Evolutionary conservation across 495 filamentous ascomycete species (phyloP).

Genomic region (Friedmanniomyces simplex): DNA sequence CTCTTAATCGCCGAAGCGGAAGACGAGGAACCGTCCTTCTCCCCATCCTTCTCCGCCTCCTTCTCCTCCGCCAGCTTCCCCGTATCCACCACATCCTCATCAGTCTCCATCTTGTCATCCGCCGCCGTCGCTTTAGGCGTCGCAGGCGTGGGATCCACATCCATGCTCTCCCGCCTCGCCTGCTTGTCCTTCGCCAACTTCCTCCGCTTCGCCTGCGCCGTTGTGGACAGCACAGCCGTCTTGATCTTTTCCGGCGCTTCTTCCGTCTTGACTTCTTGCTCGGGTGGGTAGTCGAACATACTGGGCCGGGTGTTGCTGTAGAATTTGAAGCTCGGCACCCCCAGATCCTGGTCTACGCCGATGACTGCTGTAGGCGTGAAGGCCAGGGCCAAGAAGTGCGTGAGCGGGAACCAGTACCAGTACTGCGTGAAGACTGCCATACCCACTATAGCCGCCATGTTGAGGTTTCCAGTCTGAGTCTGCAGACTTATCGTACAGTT

Average conservation of each 20-base stretch:
- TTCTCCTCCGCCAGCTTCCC: conserved; percentile 40
- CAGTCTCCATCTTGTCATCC: conserved; percentile 84
- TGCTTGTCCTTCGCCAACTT: conserved; percentile 48
- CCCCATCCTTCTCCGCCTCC: too few relatives aligned
- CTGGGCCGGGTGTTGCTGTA: conserved; percentile 88
- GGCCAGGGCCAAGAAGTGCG: conserved; percentile 89
- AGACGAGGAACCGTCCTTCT: conserved; percentile 36
- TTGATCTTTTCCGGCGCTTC: conserved; percentile 91
- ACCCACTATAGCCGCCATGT: conserved; percentile 94
- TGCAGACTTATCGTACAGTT: conserved; percentile 98
- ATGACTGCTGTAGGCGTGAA: conserved; percentile 93
- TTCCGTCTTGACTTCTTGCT: conserved; percentile 86
- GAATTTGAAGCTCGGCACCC: conserved; percentile 93
- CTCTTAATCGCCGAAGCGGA: conserved; percentile 39
- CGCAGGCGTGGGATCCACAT: conserved; percentile 63
- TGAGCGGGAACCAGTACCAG: conserved; percentile 99
- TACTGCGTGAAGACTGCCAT: conserved; percentile 99
- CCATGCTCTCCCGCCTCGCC: conserved; percentile 38
- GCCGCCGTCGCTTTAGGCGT: conserved; percentile 46
- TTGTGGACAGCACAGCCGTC: conserved; percentile 92
- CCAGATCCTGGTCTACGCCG: conserved; percentile 82
- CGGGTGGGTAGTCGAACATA: conserved; percentile 94
- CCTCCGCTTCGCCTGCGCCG: conserved; percentile 89
- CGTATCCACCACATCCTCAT: conserved; percentile 40
- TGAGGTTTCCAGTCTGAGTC: conserved; percentile 94